Conservation (phyloP, 73 alveolate species). For the Diophrys appendiculata region DNA sequence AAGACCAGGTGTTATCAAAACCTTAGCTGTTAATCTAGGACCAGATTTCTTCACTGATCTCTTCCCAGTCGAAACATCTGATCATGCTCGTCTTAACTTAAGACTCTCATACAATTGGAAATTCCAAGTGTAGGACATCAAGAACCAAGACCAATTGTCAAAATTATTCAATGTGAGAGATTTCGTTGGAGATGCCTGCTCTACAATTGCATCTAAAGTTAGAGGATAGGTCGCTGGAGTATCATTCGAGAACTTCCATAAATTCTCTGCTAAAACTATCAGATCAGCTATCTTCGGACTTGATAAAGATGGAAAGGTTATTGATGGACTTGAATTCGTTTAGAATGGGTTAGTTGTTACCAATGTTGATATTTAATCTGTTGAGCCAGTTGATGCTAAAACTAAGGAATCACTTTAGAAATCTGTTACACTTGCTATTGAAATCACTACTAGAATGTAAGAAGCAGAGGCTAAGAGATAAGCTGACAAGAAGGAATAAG, state of each 20-base stretch:
- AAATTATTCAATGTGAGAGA: constrained; percentile 82
- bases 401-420: constrained; percentile 74
- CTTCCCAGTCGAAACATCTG: constrained; percentile 82
- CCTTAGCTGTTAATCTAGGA: constrained; percentile 76
- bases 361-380: constrained; percentile 79
- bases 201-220: constrained; percentile 77
- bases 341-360: constrained; percentile 59
- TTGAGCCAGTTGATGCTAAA: constrained; percentile 85
- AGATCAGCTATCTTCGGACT: constrained; percentile 81
- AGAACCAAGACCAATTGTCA: constrained; percentile 34
- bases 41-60: constrained; percentile 89
- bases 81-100: constrained; percentile 75
- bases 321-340: constrained; percentile 48
- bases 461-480: constrained; percentile 82
- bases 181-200: constrained; percentile 85
- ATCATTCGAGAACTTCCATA: constrained; percentile 78
- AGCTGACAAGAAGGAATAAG: constrained; percentile 78
- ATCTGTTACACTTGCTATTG: constrained; percentile 90
- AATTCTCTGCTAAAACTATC: constrained; percentile 65
- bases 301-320: constrained; percentile 72
- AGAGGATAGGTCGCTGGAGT: constrained; percentile 82
- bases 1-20: constrained; percentile 76
- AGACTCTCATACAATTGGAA: constrained; percentile 82
- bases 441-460: constrained; percentile 79
- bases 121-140: constrained; percentile 57